These are phyloP conservation scores for Albifimbria verrucaria DNA, from an alignment of 2,329 filamentous ascomycete species.

Conservation along the genomic window DNA sequence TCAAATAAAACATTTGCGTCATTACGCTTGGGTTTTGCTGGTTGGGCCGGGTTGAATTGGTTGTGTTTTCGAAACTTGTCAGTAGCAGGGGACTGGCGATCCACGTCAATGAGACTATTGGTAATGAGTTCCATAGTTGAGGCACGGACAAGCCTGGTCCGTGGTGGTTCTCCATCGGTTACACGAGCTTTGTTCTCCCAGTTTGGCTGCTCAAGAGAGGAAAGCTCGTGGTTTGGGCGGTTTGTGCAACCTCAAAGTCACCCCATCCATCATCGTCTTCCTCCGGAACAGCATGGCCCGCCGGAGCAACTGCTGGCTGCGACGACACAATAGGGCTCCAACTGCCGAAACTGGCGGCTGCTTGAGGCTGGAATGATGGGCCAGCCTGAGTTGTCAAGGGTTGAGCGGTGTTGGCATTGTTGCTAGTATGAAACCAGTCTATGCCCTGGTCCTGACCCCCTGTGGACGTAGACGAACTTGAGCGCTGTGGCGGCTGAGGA, in stretches of 20 bases:
- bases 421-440: slow-evolving; percentile 16
- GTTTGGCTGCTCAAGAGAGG: slow-evolving; percentile 3
- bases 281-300: slow-evolving; percentile 18
- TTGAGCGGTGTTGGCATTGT: slow-evolving; percentile 4
- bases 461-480: slow-evolving; percentile 10
- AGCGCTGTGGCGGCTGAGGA: slow-evolving; percentile 18
- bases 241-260: slow-evolving; percentile 60
- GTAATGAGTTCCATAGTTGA: slow-evolving; percentile 52
- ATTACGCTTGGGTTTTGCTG: slow-evolving; percentile 10
- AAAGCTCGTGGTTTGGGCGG: slow-evolving; percentile 15
- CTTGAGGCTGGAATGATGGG: slow-evolving; percentile 24
- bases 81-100: slow-evolving; percentile 2
- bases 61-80: not conserved
- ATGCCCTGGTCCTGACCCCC: slow-evolving; percentile 20
- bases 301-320: not conserved
- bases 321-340: slow-evolving; percentile 9
- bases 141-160: slow-evolving; percentile 35
- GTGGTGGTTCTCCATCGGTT: slow-evolving; percentile 8
- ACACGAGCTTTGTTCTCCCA: not conserved
- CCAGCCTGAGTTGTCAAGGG: slow-evolving; percentile 5
- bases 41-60: not conserved
- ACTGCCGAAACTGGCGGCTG: slow-evolving; percentile 9
- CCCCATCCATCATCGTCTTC: slow-evolving; percentile 65
- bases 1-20: slow-evolving; percentile 64
- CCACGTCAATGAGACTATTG: slow-evolving; percentile 46